Evolutionary conservation across 75 land plant species (phyloP).

Genomic region (Cupressus sempervirens): DNA sequence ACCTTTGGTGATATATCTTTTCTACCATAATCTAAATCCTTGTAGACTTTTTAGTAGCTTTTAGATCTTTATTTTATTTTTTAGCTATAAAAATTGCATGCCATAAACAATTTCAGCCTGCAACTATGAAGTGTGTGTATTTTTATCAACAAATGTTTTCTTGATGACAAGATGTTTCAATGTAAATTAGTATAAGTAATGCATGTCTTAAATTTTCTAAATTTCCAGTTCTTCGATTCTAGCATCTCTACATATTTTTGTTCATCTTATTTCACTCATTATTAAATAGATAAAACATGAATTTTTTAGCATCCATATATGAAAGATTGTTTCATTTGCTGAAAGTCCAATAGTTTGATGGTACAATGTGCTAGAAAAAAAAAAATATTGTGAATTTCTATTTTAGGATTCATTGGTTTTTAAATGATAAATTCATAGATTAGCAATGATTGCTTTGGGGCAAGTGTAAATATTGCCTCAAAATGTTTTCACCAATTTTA

Average conservation of each 20-base stretch:
- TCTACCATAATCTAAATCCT: neutral
- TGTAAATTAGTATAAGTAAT: neutral
- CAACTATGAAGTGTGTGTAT: neutral
- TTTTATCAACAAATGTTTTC: neutral
- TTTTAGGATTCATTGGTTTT: neutral
- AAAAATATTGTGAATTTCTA: neutral
- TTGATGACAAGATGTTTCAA: neutral
- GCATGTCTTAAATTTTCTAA: neutral
- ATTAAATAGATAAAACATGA: neutral
- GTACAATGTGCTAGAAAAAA: neutral
- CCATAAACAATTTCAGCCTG: neutral
- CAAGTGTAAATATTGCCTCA: neutral
- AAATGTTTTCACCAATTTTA: neutral
- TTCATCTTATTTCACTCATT: neutral
- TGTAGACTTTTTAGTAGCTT: neutral
- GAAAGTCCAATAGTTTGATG: neutral
- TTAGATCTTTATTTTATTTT: neutral
- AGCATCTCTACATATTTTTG: neutral
- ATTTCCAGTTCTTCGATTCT: neutral
- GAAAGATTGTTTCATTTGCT: neutral
- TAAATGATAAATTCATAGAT: neutral
- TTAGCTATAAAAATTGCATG: neutral
- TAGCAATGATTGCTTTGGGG: neutral
- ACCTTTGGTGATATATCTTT: neutral
- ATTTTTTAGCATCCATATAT: neutral